Base-by-base conservation (phyloP, 139 green algal genomes). In the Coccomyxa sp. region DNA sequence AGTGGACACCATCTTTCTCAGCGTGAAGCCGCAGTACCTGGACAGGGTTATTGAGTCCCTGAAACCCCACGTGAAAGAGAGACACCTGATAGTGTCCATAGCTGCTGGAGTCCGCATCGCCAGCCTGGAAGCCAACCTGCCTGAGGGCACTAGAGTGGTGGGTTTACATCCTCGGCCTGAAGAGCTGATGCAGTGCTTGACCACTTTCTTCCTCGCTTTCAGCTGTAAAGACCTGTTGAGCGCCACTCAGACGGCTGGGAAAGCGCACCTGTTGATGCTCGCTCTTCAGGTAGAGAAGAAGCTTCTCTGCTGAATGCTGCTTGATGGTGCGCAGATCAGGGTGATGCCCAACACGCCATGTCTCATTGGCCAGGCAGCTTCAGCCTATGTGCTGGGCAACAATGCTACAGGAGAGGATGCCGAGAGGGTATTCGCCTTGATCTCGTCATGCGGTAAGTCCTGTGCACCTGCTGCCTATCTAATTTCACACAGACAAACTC, bases 281-380 rank as follows among this genome's bases (percentile, higher is more conserved):
- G n/a, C n/a, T n/a, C n/a, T n/a, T n/a, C n/a, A n/a, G n/a, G n/a
- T n/a, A n/a, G n/a, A n/a, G n/a, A n/a, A n/a, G n/a, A n/a, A n/a
- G n/a, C n/a, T n/a, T n/a, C n/a, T n/a, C n/a, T n/a, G n/a, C 79
- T 64, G 5, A 64, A 10, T 4, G 5, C 5, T 31, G 22, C 1
- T 18, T 64, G 50, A 31, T 18, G 4, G 5, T 64, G 81, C 50
- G 4, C 85, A 92, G 16, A 82, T 97, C 27, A 84, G 94, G 29
- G 94, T 98, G 9, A 99, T 99, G 95, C 95, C 95, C 37, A 99
- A 99, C 90, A 98, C 94, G 0, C 94, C 95, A 29, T 98, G 94
- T 84, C 86, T 98, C n/a, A 92, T 98, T 29, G 76, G 81, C 24
- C 55, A 85, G 50, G 75, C 78, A 54, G 86, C 86, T 14, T 83